phyloP scores from a whole-genome alignment of 1,284 basidiomycete genomes.

The Omphalotus olearius region DNA sequence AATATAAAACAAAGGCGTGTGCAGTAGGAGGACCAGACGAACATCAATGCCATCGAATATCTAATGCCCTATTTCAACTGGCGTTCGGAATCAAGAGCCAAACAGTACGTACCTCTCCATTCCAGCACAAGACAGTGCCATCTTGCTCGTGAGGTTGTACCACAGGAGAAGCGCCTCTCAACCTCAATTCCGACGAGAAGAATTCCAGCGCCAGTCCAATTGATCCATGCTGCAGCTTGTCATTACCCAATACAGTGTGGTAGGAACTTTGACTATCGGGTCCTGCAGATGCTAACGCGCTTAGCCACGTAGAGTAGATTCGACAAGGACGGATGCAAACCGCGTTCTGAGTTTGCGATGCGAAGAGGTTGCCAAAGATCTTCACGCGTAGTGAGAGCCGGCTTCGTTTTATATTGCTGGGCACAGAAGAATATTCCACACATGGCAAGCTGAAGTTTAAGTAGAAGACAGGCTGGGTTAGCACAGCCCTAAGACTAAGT shows the following conservation, averaged over 20 bases:
- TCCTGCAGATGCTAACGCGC: conserved; percentile 37
- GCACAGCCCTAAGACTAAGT: too few species aligned
- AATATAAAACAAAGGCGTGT: background rate
- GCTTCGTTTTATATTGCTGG: conserved; percentile 3
- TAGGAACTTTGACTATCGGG: conserved; percentile 52
- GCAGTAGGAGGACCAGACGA: conserved; percentile 12
- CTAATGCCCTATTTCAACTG: conserved; percentile 29
- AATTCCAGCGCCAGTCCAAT: conserved; percentile 37
- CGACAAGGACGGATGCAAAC: conserved; percentile 27
- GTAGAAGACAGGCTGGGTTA: too few species aligned
- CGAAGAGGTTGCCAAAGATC: conserved; percentile 17
- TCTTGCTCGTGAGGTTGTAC: conserved; percentile 68
- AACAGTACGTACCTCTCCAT: conserved; percentile 68
- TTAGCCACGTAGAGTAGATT: background rate
- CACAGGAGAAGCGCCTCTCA: conserved; percentile 63
- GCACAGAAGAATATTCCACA: conserved; percentile 47
- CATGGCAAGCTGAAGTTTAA: conserved; percentile 29
- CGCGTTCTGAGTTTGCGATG: conserved; percentile 44
- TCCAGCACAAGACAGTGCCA: conserved; percentile 80
- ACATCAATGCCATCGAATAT: conserved; percentile 78
- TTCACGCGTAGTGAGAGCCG: conserved; percentile 3
- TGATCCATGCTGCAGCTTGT: background rate
- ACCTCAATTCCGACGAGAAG: conserved; percentile 74
- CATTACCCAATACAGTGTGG: conserved; percentile 17
- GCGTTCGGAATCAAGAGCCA: background rate